phyloP scores from a whole-genome alignment of 2,329 filamentous ascomycete species.

The Ramichloridium luteum region DNA sequence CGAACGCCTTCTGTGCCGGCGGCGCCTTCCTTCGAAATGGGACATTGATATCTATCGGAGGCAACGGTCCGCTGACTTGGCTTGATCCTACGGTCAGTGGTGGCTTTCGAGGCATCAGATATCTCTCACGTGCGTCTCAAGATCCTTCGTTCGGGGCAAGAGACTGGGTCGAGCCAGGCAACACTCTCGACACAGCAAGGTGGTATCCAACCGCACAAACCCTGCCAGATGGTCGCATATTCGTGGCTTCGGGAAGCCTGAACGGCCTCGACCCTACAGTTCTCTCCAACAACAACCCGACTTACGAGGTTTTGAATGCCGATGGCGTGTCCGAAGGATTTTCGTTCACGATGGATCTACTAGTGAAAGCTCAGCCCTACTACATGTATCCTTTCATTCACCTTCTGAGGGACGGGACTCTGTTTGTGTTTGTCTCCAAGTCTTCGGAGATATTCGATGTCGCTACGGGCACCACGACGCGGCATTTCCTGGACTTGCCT shows the following conservation, averaged over 20 bases:
- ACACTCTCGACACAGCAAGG: conserved; percentile 40
- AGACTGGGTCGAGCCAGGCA: conserved; percentile 44
- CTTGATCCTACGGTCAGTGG: conserved; percentile 47
- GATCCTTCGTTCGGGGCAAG: conserved; percentile 37
- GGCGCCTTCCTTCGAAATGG: conserved; percentile 48
- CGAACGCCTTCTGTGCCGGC: conserved; percentile 51
- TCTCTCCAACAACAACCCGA: conserved; percentile 49
- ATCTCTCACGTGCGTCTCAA: conserved; percentile 36
- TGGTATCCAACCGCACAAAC: conserved; percentile 51
- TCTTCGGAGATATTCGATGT: conserved; percentile 43
- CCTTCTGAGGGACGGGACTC: conserved; percentile 42
- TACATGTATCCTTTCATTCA: conserved; percentile 55
- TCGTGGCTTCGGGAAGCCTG: conserved; percentile 47
- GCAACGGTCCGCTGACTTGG: conserved; percentile 43
- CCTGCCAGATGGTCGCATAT: conserved; percentile 43
- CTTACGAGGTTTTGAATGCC: conserved; percentile 46
- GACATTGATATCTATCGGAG: conserved; percentile 42
- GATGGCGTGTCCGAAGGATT: conserved; percentile 36
- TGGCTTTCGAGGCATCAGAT: conserved; percentile 47
- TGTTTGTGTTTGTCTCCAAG: conserved; percentile 47
- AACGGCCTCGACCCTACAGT: conserved; percentile 46
- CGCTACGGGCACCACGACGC: conserved; percentile 45
- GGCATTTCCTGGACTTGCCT: conserved; percentile 50
- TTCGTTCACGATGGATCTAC: conserved; percentile 41
- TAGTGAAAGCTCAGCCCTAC: conserved; percentile 38